Percentiles rank a stretch among this genome's conserved stretches.
Conservation (phyloP, 23 red algal species). For the Chondrus crispus region DNA sequence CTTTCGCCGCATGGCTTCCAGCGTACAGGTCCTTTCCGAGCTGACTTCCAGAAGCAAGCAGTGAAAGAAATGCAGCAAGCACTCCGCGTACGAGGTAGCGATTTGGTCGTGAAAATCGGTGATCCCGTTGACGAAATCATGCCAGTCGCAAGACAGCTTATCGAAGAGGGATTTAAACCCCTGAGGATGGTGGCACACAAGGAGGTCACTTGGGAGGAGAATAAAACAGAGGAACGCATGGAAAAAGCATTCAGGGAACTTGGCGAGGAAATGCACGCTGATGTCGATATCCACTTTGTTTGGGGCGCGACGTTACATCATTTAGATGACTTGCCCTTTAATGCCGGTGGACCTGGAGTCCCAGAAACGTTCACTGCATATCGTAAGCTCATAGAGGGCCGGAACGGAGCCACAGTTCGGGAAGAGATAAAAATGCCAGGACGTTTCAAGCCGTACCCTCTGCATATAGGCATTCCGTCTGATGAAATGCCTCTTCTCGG, state of each 20-base stretch:
- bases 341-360: slow-evolving; percentile 38
- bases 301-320: slow-evolving; percentile 77
- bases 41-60: slow-evolving; percentile 63
- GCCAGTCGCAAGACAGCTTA: slow-evolving; percentile 23
- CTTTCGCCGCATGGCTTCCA: slow-evolving; percentile 59
- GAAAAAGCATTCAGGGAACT: slow-evolving; percentile 42
- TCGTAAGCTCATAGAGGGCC: slow-evolving; percentile 62
- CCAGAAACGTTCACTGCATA: slow-evolving; percentile 76
- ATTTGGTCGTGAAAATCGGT: slow-evolving; percentile 67
- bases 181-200: slow-evolving; percentile 69
- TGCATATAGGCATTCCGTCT: slow-evolving; percentile 12
- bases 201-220: slow-evolving; percentile 65
- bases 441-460: slow-evolving; percentile 40
- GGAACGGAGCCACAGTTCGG: slow-evolving; percentile 13
- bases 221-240: slow-evolving; percentile 46
- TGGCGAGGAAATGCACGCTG: not conserved
- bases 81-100: slow-evolving; percentile 30
- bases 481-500: slow-evolving; percentile 34
- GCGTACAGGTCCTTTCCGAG: slow-evolving; percentile 58
- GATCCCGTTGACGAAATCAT: slow-evolving; percentile 60
- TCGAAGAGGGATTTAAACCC: not conserved
- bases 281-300: slow-evolving; percentile 22
- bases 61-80: slow-evolving; percentile 60
- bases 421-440: slow-evolving; percentile 32
- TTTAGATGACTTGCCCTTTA: slow-evolving; percentile 74